Conservation (phyloP, 106 monocot species). For the Posidonia australis region DNA sequence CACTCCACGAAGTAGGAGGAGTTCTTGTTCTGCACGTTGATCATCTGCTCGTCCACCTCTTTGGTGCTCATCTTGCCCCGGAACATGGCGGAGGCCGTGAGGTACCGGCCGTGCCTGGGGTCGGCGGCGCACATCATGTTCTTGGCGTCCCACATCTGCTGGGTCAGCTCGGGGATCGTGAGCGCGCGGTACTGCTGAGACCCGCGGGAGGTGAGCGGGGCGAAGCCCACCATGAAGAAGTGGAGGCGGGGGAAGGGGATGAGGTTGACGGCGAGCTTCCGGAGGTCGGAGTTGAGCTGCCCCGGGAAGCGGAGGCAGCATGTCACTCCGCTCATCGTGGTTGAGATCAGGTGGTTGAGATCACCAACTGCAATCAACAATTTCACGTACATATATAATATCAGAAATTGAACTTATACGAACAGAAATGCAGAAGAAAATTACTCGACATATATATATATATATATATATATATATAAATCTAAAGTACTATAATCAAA, state of each 20-base stretch:
- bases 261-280: conserved; percentile 55
- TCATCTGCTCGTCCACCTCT: conserved; percentile 47
- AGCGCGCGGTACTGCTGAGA: conserved; percentile 62
- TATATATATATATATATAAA: no score
- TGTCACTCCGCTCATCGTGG: conserved; percentile 40
- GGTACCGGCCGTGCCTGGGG: conserved; percentile 61
- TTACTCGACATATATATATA: no score
- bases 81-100: conserved; percentile 49
- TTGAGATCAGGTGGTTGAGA: conserved; percentile 29
- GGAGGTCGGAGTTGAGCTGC: conserved; percentile 51
- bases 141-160: conserved; percentile 72
- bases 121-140: conserved; percentile 75
- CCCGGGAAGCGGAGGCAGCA: conserved; percentile 58
- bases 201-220: conserved; percentile 52
- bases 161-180: conserved; percentile 55
- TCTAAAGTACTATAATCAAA: no score
- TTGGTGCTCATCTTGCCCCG: conserved; percentile 42
- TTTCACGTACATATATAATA: no score
- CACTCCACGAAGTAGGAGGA: conserved; percentile 76
- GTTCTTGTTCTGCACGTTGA: conserved; percentile 62
- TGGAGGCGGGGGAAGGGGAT: conserved; percentile 71
- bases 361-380: conserved; percentile 30
- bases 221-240: conserved; percentile 73
- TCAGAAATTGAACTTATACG: no score
- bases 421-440: no score